Evolutionary conservation across 75 land plant species (phyloP).

Genomic region (Cryptomeria japonica): DNA sequence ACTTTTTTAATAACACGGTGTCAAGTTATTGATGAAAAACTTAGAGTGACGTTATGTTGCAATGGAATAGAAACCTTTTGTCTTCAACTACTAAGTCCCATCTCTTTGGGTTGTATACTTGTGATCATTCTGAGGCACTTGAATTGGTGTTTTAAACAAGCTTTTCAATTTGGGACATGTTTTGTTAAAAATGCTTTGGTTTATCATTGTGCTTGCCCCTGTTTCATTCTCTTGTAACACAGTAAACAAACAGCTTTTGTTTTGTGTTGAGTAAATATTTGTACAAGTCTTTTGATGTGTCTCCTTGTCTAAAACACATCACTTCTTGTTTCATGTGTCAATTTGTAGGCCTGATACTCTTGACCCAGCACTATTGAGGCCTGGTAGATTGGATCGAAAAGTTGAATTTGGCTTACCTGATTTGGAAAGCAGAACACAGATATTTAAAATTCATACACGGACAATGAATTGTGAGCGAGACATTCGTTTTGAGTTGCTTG

Average conservation of each 20-base stretch:
- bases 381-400: slow-evolving; percentile 93
- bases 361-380: slow-evolving; percentile 95
- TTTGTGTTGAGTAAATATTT: neutral
- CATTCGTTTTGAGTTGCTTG: slow-evolving; percentile 92
- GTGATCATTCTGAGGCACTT: no score
- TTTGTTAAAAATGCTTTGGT: neutral
- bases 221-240: neutral
- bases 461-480: slow-evolving; percentile 99
- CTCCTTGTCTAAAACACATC: neutral
- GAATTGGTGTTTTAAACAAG: neutral
- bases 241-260: neutral
- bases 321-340: neutral
- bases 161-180: neutral
- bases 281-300: neutral
- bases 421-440: slow-evolving; percentile 92
- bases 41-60: neutral
- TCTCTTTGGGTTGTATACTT: neutral
- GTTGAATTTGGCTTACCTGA: slow-evolving; percentile 99
- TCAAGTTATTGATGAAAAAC: no score
- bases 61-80: neutral
- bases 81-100: neutral
- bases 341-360: slow-evolving; percentile 87
- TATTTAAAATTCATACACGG: slow-evolving; percentile 97
- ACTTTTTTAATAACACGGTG: no score
- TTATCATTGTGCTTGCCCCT: neutral